phyloP scores from a whole-genome alignment of 2,329 filamentous ascomycete genomes.

The Pseudogymnoascus sp. region DNA sequence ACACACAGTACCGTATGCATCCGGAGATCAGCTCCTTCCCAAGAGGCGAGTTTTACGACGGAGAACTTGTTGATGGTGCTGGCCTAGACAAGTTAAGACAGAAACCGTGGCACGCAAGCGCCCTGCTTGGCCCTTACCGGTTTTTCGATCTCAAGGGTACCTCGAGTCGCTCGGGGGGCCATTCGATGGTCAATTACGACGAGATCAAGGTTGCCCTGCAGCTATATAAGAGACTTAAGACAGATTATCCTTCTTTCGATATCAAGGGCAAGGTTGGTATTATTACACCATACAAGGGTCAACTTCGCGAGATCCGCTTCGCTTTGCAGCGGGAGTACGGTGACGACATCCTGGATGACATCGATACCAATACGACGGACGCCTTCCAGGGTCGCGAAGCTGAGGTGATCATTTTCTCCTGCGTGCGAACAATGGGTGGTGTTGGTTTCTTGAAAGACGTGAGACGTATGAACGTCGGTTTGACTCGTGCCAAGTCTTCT shows the following conservation, averaged over 20 bases:
- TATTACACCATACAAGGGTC: constrained; percentile 96
- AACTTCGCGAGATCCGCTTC: constrained; percentile 71
- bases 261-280: constrained; percentile 84
- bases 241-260: constrained; percentile 63
- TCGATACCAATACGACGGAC: constrained; percentile 99
- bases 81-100: constrained; percentile 71
- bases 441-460: constrained; percentile 99
- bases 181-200: constrained; percentile 82
- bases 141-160: constrained; percentile 95
- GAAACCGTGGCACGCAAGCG: constrained; percentile 79
- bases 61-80: constrained; percentile 74
- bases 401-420: constrained; percentile 98
- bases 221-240: constrained; percentile 71
- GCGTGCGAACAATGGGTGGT: constrained; percentile 86
- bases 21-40: constrained; percentile 92
- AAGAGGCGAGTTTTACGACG: constrained; percentile 86
- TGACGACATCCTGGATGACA: constrained; percentile 63
- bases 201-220: constrained; percentile 83
- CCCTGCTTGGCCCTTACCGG: constrained; percentile 81
- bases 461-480: constrained; percentile 96
- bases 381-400: constrained; percentile 96
- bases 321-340: constrained; percentile 71
- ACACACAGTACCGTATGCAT: constrained; percentile 99
- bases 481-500: constrained; percentile 93
- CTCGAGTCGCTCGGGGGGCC: constrained; percentile 70